Conservation (phyloP, 2,329 filamentous ascomycete species). For the Pseudocercospora vitis region DNA sequence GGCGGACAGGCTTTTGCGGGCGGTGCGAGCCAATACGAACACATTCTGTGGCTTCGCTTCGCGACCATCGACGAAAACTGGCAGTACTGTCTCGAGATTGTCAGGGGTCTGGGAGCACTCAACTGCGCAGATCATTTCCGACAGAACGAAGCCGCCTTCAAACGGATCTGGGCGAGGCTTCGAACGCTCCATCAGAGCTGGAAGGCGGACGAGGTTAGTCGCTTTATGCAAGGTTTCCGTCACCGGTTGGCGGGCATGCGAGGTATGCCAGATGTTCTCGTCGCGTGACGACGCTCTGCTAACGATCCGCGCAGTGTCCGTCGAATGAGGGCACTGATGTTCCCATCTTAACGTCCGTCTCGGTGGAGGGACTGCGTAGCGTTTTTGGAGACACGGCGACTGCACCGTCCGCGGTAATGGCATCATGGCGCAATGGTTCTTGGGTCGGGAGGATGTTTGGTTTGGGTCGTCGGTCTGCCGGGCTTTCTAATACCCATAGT, state of each 20-base stretch:
- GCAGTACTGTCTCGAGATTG: constrained; percentile 16
- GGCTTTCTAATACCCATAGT: background rate
- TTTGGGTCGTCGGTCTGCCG: background rate
- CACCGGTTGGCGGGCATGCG: constrained; percentile 10
- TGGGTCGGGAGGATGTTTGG: constrained; percentile 4
- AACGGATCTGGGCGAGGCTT: background rate
- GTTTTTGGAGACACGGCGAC: background rate
- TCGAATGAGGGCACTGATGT: background rate
- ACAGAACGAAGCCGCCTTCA: background rate
- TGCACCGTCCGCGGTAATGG: background rate
- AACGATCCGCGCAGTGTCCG: background rate
- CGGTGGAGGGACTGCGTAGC: background rate
- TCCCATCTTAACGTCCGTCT: background rate
- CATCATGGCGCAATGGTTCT: background rate
- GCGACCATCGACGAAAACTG: constrained; percentile 15
- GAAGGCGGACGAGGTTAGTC: background rate
- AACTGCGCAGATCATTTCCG: constrained; percentile 4
- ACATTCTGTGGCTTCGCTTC: constrained; percentile 24
- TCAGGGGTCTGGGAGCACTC: constrained; percentile 7
- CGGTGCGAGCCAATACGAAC: constrained; percentile 19
- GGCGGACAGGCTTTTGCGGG: constrained; percentile 19
- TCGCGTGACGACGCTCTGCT: background rate
- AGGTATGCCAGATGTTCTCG: constrained; percentile 4
- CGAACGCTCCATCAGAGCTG: background rate
- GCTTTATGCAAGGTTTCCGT: constrained; percentile 3